A percentile compares a stretch with the other conserved stretches of the same genome.
phyloP scores from a whole-genome alignment of 169 alveolate species.

The Eimeria necatrix region DNA sequence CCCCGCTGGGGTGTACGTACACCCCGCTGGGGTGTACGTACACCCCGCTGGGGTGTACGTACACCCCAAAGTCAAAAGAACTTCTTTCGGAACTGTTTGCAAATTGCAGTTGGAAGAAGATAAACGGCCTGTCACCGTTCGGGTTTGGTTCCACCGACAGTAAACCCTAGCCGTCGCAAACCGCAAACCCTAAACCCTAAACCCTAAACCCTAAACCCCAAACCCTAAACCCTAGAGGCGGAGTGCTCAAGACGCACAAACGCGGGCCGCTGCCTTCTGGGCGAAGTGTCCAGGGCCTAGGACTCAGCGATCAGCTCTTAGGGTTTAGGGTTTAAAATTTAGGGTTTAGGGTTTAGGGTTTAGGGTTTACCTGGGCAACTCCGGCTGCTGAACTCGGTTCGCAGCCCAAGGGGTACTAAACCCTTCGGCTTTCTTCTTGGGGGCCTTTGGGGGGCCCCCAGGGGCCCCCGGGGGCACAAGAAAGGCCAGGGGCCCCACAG shows the following conservation, averaged over 20 bases:
- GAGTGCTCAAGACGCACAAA: not conserved
- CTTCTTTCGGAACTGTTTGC: slow-evolving; percentile 84
- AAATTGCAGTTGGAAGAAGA: slow-evolving; percentile 85
- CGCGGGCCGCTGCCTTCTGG: not conserved
- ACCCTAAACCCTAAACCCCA: not conserved
- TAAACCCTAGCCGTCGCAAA: slow-evolving; percentile 39
- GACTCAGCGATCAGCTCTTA: not conserved
- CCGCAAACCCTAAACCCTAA: not conserved
- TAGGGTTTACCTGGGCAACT: slow-evolving; percentile 31
- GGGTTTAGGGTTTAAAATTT: not conserved
- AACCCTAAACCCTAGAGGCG: not conserved
- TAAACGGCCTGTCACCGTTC: slow-evolving; percentile 87
- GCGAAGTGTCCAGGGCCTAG: not conserved
- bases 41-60: not conserved
- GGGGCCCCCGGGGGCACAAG: slow-evolving; percentile 21
- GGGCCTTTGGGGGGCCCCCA: not conserved
- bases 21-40: not conserved
- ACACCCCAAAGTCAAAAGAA: not conserved
- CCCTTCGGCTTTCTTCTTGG: not conserved
- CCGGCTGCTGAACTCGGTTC: not conserved
- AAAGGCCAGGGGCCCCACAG: slow-evolving; percentile 14
- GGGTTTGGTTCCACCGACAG: slow-evolving; percentile 85
- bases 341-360: slow-evolving; percentile 42
- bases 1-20: not conserved
- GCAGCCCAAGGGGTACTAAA: slow-evolving; percentile 44